Base-by-base conservation (phyloP, 331 rosid genomes). In the Cydonia oblonga region DNA sequence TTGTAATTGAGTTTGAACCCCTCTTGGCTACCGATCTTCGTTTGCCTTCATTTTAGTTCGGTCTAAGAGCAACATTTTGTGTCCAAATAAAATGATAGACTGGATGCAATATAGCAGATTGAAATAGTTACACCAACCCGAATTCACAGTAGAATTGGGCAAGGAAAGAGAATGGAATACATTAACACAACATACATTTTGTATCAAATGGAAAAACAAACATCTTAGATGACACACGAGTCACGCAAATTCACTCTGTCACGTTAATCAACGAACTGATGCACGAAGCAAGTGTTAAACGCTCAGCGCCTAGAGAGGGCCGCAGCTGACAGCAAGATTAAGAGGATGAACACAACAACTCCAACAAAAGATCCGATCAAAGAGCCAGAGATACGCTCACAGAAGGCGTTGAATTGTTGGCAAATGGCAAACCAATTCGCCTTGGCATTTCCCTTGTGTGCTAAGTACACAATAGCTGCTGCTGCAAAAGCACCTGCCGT, bases 331-430 rank as follows among this genome's bases (percentile, higher is more conserved):
- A 87, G 24, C 59, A 85, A 75, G 75, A 89, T 83, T 29, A 87
- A 42, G 68, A 89, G 52, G 16, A 83, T n/a, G 30, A 89, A 66
- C 16, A 80, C 70, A 7, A 60, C 59, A 49, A 85, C 56, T 59
- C 78, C 91, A 28, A 74, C 77, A 30, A 89, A 87, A 53, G 91
- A 87, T 79, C 96, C 96, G 7, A 87, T 84, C 76, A 89, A 64
- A 61, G 90, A 78, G 60, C 88, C 96, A 18, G 96, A 87, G 71
- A 71, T 78, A 20, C 84, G 81, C 76, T 87, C 80, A 49, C 96
- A 89, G 80, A 89, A 87, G 63, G 92, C 77, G 80, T 87, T 83
- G 16, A 80, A 89, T 29, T 89, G 92, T 32, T 81, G 90, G 71
- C 92, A 89, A 42, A 89, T 76, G 20, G 90, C 75, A 20, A 83